Base-by-base conservation (phyloP, 148 eudicot species). In the Rhododendron molle region DNA sequence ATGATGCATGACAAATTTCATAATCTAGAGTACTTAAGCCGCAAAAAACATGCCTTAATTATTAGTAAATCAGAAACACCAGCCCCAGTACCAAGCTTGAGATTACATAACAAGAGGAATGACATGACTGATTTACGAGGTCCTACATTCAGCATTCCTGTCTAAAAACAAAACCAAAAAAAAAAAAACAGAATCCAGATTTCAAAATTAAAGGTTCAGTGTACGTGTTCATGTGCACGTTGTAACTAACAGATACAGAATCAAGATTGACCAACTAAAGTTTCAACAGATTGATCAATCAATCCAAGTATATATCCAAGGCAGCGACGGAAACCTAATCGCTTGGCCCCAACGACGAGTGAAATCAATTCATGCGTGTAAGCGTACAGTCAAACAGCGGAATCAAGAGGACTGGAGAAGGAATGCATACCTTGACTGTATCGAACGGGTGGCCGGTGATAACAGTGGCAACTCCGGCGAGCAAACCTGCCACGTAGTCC, bases 401-500 rank as follows among this genome's bases (percentile, higher is more conserved):
- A 56, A 76, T 40, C 18, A n/a, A 46, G 49, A 28, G 82, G 36
- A 79, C 11, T 13, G 44, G 28, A 28, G 43, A 49, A 5, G 82
- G 50, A 54, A 80, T 78, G 2, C 49, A 80, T 78, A 97, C 99
- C 98, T 95, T 95, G 88, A 97, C 96, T 14, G 99, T 97, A 58
- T 97, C 99, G 58, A 97, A 97, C 2, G 99, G 99, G 89, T 97
- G 99, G 79, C 99, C 99, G 60, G 86, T 89, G 87, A 93, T 65
- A 56, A 97, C 99, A 16, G 95, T 95, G 85, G 98, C 88, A 30
- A 94, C 92, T 11, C 99, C 97, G 83, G 97, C 97, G 32, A 93
- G 83, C 84, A 93, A 85, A 76, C 99, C 99, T 15, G 98, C 99
- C 72, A 97, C 88, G 52, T 95, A 95, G 28, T 95, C 94, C 83